Evolutionary conservation across 257 asterid species (phyloP), one percentile per base, ranked within the genome.

Genomic region (Cordia subcordata): DNA sequence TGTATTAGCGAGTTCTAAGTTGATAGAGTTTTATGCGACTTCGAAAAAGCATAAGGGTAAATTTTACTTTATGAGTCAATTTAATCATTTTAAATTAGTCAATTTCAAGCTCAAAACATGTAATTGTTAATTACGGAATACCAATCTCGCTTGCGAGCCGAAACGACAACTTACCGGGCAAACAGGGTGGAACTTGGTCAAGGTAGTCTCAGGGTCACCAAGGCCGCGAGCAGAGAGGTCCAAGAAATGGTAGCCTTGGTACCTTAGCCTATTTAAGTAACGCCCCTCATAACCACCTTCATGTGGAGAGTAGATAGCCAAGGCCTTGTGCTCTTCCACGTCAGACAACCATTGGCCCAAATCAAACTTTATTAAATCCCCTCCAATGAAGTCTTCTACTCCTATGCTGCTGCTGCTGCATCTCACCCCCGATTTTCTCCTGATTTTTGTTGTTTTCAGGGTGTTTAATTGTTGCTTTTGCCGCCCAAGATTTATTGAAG

Each of bases 241-340:
- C 77, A 86, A 70, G 83, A 89, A 84, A 40, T 84, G 85, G 58
- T 86, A 86, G n/a, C 97, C 97, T 55, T 80, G 72, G 66, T 79
- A 78, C 32, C 77, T 69, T 32, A 89, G 90, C 49, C 81, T 76
- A 69, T 73, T 84, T 19, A 86, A 79, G 70, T 89, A 89, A 0
- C 97, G 87, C 4, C 97, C 95, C 76, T 89, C 97, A 9, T 86
- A 84, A 0, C 95, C 95, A 0, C 97, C 97, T 59, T 89, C 97
- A 39, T 86, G 97, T 1, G 95, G 97, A 18, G 95, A 27, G 74
- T 89, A 89, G 21, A 89, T 89, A 35, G 96, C 96, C 40, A 89
- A 21, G 39, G 96, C 87, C 73, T 86, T 84, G 62, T 89, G 94
- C 66, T 86, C 96, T 75, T 89, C 96, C 17, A 86, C 97, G 16